Conservation (phyloP, 306 rosid species). For the Prunus campanulata region DNA sequence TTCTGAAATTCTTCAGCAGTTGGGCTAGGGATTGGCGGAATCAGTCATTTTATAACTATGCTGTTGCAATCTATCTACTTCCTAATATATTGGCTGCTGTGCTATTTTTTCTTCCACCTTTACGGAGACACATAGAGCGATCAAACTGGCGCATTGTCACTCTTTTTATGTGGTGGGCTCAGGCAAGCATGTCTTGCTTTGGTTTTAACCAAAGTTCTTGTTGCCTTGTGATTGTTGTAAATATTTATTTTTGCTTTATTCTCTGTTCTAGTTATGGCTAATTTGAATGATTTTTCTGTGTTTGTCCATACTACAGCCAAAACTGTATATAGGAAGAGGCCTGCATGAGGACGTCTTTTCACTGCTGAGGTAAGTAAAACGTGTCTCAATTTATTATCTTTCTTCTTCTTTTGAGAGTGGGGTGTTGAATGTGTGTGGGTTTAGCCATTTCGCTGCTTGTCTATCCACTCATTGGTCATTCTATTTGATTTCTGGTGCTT, state of each 20-base stretch:
- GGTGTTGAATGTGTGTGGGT: not conserved
- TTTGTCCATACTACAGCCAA: conserved; percentile 70
- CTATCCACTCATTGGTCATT: conserved; percentile 1
- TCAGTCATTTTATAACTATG: conserved; percentile 65
- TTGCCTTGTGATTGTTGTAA: conserved; percentile 3
- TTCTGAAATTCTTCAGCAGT: conserved; percentile 67
- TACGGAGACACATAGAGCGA: conserved; percentile 74
- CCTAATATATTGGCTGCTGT: conserved; percentile 77
- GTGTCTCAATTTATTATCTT: not conserved
- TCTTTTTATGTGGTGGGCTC: conserved; percentile 97
- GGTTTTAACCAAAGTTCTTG: conserved; percentile 11
- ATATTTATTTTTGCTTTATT: conserved; percentile 2
- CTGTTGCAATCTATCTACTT: conserved; percentile 61
- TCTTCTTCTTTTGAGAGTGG: conserved; percentile 2
- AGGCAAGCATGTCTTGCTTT: conserved; percentile 51
- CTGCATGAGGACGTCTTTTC: conserved; percentile 84
- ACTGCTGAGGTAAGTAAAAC: conserved; percentile 66
- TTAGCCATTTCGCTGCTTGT: not conserved
- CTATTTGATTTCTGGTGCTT: conserved; percentile 12
- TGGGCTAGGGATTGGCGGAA: conserved; percentile 83
- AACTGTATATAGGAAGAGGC: conserved; percentile 85
- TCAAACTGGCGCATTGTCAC: conserved; percentile 66
- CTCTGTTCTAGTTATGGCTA: conserved; percentile 1
- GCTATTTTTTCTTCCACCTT: conserved; percentile 85
- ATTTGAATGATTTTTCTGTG: conserved; percentile 21